phyloP scores from a whole-genome alignment of 2,329 filamentous ascomycete genomes.

The Colletotrichum sp. region DNA sequence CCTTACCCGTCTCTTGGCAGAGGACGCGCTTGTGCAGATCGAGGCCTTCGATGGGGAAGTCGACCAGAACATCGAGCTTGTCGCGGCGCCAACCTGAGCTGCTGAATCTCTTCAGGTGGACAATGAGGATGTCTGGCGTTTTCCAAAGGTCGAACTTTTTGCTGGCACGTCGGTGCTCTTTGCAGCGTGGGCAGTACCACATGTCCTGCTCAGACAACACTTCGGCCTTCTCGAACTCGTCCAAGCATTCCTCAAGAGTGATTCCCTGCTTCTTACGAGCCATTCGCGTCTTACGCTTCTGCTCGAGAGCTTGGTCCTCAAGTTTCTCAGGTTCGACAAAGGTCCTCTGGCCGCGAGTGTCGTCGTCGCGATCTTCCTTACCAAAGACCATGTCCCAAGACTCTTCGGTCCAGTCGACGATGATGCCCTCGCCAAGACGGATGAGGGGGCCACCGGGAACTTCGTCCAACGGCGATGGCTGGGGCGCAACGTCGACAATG shows the following conservation, averaged over 20 bases:
- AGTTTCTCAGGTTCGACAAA: slow-evolving; percentile 58
- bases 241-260: slow-evolving; percentile 86
- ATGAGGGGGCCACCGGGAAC: slow-evolving; percentile 67
- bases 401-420: slow-evolving; percentile 83
- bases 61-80: slow-evolving; percentile 89
- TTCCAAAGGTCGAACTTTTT: slow-evolving; percentile 99
- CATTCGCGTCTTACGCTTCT: slow-evolving; percentile 68
- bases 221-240: slow-evolving; percentile 94
- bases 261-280: slow-evolving; percentile 66
- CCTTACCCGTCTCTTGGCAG: slow-evolving; percentile 79
- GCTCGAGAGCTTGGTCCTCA: slow-evolving; percentile 68
- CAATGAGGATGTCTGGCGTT: slow-evolving; percentile 90
- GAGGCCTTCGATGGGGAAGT: slow-evolving; percentile 88
- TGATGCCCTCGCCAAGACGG: slow-evolving; percentile 80
- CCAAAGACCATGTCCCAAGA: slow-evolving; percentile 76
- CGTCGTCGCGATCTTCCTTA: slow-evolving; percentile 34
- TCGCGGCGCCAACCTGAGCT: slow-evolving; percentile 81
- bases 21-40: slow-evolving; percentile 83
- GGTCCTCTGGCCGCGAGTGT: slow-evolving; percentile 64
- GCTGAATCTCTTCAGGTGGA: slow-evolving; percentile 95
- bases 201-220: slow-evolving; percentile 93
- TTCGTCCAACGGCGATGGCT: slow-evolving; percentile 24
- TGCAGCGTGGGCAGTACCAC: slow-evolving; percentile 97
- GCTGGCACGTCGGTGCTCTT: slow-evolving; percentile 87
- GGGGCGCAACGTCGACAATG: slow-evolving; percentile 24